Base-by-base conservation (phyloP, 352 stramenopile genomes). In the Globisporangium polare region DNA sequence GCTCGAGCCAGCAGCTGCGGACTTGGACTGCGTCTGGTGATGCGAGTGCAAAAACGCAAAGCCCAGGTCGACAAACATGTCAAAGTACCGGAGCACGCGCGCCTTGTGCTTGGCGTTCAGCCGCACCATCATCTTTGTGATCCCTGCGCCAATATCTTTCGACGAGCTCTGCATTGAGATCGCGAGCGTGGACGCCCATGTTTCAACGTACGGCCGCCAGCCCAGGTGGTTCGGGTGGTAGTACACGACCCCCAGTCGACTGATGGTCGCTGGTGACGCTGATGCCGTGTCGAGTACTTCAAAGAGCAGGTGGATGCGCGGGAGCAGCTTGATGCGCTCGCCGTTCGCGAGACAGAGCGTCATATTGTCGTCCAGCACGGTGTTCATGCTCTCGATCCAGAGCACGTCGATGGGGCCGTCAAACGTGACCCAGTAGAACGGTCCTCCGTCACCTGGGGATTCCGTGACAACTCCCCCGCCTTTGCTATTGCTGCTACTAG, bases 261-360 rank as follows among this genome's bases (percentile, higher is more conserved):
- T 97, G 9, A 98, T 91, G 17, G 93, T 98, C 10, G 94, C 94
- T 3, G 94, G 94, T 1, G 89, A 97, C 5, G 94, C 94, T 4
- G 90, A 91, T 4, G 77, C 76, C 1, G 97, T 90, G 67, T 98
- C 91, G 20, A 85, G 77, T 2, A 97, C 91, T 72, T 98, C 94
- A 64, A 98, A 98, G 2, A 98, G 56, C 65, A 97, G 78, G 54
- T 97, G 94, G 66, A 98, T 98, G 33, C 72, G 77, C 0, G 71
- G 79, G 12, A 92, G 59, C 20, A 97, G 70, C 54, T 90, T 92
- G 39, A 97, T 96, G 2, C 88, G 73, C 62, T 96, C 89, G 6
- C 89, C 89, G 50, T 95, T 96, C 12, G 89, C 86, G 24, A 97
- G 68, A n/a, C 86, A 96, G 0, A 97, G 72, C 43, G 89, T 96